Evolutionary conservation across 169 alveolate species (phyloP), one percentile per base, ranked within the genome.

Genomic region (Toxoplasma gondii): DNA sequence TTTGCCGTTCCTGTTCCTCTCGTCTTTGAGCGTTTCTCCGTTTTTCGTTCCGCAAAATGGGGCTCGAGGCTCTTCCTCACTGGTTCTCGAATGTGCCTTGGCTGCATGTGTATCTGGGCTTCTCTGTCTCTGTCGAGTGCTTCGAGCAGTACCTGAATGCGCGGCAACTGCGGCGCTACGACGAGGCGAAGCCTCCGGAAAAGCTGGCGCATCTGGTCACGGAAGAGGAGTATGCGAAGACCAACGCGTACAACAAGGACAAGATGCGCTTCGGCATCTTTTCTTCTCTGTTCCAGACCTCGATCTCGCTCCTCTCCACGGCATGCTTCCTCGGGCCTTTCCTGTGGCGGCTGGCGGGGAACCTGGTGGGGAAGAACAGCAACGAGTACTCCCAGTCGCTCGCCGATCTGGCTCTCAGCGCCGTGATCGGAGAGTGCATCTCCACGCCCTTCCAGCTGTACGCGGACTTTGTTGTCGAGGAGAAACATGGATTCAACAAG

Each of bases 401-500:
- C 88, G 54, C 44, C 64, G 92, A 91, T n/a, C 34, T 88, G 88
- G 93, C 64, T 49, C 74, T 95, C 43, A 88, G 74, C 39, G 38
- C 83, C 7, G 70, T 88, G 78, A 43, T 92, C 81, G 87, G 78
- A 38, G 86, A 74, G 70, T 70, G 64, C 43, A 67, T 92, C 74
- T 67, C 81, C 36, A 82, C 90, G 38, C 93, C 94, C 80, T 84
- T 69, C 67, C 88, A 88, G 87, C 86, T 95, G 54, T 98, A 98
- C 96, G 87, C 97, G 91, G 98, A 98, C 93, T 98, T 98, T 96
- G 98, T 97, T 29, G 92, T 98, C 45, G 99, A 98, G 95, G 98
- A 98, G 91, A 96, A 97, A 92, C 98, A 98, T 94, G 99, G 99
- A 0, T 98, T 98, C 94, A 98, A 98, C 94, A 97, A 97, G 96